A percentile compares a stretch with the other conserved stretches of the same genome.
Evolutionary conservation across 176 grass and related monocot species (phyloP).

Genomic region (Lolium perenne): DNA sequence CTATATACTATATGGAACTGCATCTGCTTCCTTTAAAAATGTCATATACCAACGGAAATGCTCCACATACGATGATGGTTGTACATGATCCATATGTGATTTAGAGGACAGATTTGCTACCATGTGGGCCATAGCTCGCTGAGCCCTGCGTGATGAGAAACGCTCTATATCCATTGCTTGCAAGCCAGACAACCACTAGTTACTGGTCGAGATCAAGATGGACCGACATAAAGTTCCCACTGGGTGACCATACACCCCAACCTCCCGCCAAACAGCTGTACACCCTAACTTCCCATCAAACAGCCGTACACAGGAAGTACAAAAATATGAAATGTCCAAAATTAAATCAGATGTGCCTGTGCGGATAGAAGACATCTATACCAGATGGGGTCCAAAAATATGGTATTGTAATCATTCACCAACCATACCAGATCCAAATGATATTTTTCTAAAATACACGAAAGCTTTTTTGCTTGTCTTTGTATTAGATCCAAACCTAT

Average conservation of each 20-base stretch:
- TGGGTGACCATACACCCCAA: background rate
- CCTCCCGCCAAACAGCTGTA: background rate
- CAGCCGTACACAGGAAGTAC: background rate
- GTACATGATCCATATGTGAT: background rate
- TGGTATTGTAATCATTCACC: background rate
- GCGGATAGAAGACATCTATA: constrained; percentile 28
- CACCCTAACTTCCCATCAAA: constrained; percentile 10
- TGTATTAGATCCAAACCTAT: background rate
- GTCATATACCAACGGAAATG: constrained; percentile 4
- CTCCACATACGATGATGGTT: background rate
- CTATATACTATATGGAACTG: constrained; percentile 12
- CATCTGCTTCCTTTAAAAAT: background rate
- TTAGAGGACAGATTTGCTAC: background rate
- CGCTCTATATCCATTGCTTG: background rate
- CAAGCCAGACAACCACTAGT: background rate
- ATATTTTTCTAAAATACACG: background rate
- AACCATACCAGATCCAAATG: constrained; percentile 8
- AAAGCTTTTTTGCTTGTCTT: background rate
- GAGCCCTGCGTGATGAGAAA: background rate
- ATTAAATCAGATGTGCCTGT: background rate
- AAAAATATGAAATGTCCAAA: constrained; percentile 2
- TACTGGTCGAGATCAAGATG: constrained; percentile 9
- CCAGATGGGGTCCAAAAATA: no score
- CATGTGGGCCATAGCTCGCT: constrained; percentile 1
- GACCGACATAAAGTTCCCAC: background rate